Percentiles rank a stretch among this genome's conserved stretches.
These are phyloP conservation scores for Geoglossum glabrum DNA, from an alignment of 495 filamentous ascomycete genomes.

Conservation along the genomic window DNA sequence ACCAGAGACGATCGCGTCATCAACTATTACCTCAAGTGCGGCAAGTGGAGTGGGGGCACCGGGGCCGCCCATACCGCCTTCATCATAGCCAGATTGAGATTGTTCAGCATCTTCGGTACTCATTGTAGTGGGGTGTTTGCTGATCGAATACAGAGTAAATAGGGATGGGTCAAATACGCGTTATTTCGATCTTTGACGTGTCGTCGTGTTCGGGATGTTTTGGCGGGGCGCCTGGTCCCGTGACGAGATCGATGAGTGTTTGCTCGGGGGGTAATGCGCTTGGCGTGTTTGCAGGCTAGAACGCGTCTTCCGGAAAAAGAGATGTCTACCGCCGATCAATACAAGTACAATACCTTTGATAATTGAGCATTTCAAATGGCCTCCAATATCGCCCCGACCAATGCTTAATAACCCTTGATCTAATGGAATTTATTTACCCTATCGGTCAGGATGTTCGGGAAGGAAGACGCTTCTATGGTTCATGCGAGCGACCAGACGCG, in stretches of 20 bases:
- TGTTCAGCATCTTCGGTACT: conserved; percentile 37
- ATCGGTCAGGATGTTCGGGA: neutral
- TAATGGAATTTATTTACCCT: neutral
- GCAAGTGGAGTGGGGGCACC: conserved; percentile 85
- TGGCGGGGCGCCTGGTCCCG: neutral
- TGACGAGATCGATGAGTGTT: neutral
- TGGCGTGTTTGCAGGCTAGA: neutral
- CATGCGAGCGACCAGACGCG: neutral
- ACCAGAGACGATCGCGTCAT: neutral
- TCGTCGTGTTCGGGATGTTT: neutral
- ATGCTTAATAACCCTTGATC: neutral
- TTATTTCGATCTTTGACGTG: neutral
- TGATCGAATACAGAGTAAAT: conserved; percentile 2
- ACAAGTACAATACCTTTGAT: neutral
- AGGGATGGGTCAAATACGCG: neutral
- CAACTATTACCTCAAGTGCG: conserved; percentile 57
- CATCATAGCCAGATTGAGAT: conserved; percentile 34
- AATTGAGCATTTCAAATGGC: neutral
- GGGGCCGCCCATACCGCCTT: conserved; percentile 49
- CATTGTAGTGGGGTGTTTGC: no score
- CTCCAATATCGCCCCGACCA: neutral
- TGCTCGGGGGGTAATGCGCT: neutral
- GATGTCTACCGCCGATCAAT: neutral
- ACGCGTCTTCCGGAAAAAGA: neutral
- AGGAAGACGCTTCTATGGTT: neutral